A percentile compares a stretch with the other conserved stretches of the same genome.
Conservation (phyloP, 2,329 filamentous ascomycete genomes). For the Cladophialophora exuberans region DNA sequence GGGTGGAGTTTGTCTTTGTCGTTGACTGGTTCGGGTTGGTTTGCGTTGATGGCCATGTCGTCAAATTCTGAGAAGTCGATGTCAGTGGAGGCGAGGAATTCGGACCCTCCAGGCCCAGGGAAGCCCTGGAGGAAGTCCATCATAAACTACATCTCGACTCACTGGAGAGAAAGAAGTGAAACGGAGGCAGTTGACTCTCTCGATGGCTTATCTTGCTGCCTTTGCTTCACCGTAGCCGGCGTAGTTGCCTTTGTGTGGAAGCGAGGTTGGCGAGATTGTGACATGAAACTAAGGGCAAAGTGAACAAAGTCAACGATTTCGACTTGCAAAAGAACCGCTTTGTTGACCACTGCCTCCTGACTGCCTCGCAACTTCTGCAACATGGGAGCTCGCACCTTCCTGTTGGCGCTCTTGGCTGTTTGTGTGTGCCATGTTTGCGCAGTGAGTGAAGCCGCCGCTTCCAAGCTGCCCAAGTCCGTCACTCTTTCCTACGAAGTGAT, state of each 20-base stretch:
- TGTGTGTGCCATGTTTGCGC: slow-evolving; percentile 12
- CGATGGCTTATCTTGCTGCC: neutral
- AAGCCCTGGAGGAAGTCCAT: slow-evolving; percentile 27
- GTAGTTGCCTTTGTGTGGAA: slow-evolving; percentile 21
- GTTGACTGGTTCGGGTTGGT: slow-evolving; percentile 11
- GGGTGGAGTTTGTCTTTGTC: slow-evolving; percentile 32
- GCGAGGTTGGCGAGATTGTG: neutral
- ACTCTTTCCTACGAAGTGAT: slow-evolving; percentile 33
- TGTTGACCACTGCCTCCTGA: neutral
- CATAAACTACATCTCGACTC: slow-evolving; percentile 26
- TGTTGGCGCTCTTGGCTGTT: slow-evolving; percentile 17
- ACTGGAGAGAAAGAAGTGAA: slow-evolving; percentile 11
- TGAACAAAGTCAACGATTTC: neutral
- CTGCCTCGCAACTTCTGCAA: neutral
- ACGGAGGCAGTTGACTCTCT: slow-evolving; percentile 10
- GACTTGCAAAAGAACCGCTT: neutral
- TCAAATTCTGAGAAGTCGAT: slow-evolving; percentile 21
- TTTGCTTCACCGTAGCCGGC: slow-evolving; percentile 15
- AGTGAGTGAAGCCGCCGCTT: slow-evolving; percentile 14
- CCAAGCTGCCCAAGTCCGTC: slow-evolving; percentile 29
- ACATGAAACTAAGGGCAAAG: neutral
- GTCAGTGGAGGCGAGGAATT: slow-evolving; percentile 12
- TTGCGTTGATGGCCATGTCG: slow-evolving; percentile 18
- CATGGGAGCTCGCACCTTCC: slow-evolving; percentile 15
- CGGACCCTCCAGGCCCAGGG: slow-evolving; percentile 16